Evolutionary conservation across 371 early-diverging fungal genomes (phyloP), one percentile per base, ranked within the genome.

Genomic region (Nematocida displodere): DNA sequence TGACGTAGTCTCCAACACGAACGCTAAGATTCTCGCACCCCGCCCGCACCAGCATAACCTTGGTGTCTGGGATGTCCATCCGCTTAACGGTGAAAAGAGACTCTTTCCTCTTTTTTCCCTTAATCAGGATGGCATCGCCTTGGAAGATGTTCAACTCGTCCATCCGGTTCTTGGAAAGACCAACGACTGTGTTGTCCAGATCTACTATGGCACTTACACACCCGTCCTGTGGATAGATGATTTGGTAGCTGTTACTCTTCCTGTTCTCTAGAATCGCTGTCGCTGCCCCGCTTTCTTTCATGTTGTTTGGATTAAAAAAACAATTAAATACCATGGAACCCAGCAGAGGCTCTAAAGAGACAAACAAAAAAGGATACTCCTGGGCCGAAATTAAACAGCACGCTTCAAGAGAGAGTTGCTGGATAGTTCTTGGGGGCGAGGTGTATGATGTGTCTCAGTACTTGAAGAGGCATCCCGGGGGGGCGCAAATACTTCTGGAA

Each of bases 101-200:
- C 80, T 96, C 95, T 78, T 88, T 88, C 84, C 95, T 88, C 88
- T 92, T 93, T 86, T 96, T 97, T 78, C 99, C 99, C 86, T 94
- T 93, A 76, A 97, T 85, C 52, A 92, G 83, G 40, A 96, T 89
- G 54, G 77, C 77, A 34, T 79, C 83, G 29, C 75, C 52, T 31
- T 75, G 47, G 48, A 79, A 82, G 24, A 84, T 53, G 47, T 80
- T 76, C 15, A 80, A 40, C 39, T 79, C 75, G 24, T 76, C 54
- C 34, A 77, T 75, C 1, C 65, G 61, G 22, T 65, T 49, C 5
- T 61, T 54, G 34, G 77, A 49, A 24, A 84, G 36, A 3, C 78
- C 79, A 39, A 84, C 78, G 24, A 64, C 48, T 39, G 68, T 50
- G 11, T 61, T 78, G 17, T 76, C 54, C 5, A 82, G 71, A 22